Conservation (phyloP, 2,329 filamentous ascomycete species). For the Passalora sequoiae region DNA sequence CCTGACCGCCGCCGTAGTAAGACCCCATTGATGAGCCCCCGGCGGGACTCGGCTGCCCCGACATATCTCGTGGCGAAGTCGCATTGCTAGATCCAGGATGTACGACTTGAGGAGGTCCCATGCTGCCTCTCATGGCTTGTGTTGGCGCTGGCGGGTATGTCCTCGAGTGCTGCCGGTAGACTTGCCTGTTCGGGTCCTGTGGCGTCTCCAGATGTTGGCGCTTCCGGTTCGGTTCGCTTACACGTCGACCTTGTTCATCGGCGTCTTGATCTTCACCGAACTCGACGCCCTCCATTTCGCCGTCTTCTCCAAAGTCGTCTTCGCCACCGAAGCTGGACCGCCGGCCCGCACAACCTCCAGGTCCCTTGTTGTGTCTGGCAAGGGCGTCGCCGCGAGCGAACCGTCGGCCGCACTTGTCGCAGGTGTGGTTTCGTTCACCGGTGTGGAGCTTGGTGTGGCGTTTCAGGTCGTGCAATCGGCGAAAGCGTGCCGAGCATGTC, state of each 20-base stretch:
- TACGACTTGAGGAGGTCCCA: constrained; percentile 35
- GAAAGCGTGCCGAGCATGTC: constrained; percentile 88
- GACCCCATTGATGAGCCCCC: constrained; percentile 20
- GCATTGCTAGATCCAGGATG: constrained; percentile 29
- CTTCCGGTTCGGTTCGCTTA: constrained; percentile 71
- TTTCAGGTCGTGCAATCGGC: constrained; percentile 89
- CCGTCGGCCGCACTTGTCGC: constrained; percentile 86
- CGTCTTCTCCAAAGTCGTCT: constrained; percentile 55
- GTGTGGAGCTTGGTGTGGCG: constrained; percentile 95
- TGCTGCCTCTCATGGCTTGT: constrained; percentile 25
- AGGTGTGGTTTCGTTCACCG: constrained; percentile 90
- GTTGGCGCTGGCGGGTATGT: constrained; percentile 63
- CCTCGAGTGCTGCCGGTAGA: constrained; percentile 62
- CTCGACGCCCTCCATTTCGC: constrained; percentile 57
- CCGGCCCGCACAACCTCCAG: constrained; percentile 88
- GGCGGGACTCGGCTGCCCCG: constrained; percentile 28
- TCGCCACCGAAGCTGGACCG: constrained; percentile 79
- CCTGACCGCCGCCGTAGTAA: constrained; percentile 41
- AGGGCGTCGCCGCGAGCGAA: constrained; percentile 94
- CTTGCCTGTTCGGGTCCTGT: constrained; percentile 49
- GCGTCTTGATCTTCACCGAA: constrained; percentile 56
- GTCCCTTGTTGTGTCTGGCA: constrained; percentile 90
- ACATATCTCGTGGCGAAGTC: constrained; percentile 37
- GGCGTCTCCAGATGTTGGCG: constrained; percentile 60
- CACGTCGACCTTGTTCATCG: constrained; percentile 53